Conservation (phyloP, 176 grass and related monocot genomes). For the Hordeum marinum region DNA sequence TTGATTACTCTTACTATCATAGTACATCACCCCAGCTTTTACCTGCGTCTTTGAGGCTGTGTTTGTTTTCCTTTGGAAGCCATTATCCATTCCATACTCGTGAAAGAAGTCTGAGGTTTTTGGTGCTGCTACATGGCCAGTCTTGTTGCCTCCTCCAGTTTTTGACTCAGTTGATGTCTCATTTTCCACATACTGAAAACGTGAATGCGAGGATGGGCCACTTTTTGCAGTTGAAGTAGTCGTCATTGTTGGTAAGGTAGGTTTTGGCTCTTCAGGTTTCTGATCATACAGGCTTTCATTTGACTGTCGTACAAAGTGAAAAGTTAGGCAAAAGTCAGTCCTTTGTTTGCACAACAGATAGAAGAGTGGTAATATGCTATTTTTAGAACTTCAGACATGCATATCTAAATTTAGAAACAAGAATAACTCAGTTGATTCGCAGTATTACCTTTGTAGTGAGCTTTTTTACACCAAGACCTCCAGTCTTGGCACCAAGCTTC, state of each 20-base stretch:
- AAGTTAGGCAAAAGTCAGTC: neutral
- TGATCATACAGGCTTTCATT: constrained; percentile 83
- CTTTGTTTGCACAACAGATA: neutral
- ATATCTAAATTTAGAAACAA: constrained; percentile 8
- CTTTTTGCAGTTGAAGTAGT: constrained; percentile 21
- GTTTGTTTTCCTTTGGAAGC: constrained; percentile 68
- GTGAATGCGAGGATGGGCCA: constrained; percentile 48
- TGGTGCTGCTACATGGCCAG: constrained; percentile 61
- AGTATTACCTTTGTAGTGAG: constrained; percentile 63
- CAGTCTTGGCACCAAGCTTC: constrained; percentile 67
- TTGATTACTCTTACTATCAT: neutral
- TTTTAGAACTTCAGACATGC: neutral
- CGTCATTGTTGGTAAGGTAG: constrained; percentile 35
- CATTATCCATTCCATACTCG: constrained; percentile 69
- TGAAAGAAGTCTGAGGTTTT: constrained; percentile 84
- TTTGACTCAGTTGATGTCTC: constrained; percentile 33
- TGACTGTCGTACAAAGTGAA: constrained; percentile 39
- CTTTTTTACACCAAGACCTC: constrained; percentile 77
- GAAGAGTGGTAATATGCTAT: neutral
- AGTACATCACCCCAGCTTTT: constrained; percentile 1
- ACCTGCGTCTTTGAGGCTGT: constrained; percentile 64
- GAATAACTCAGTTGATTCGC: neutral
- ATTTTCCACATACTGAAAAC: constrained; percentile 70
- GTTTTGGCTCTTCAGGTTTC: constrained; percentile 81
- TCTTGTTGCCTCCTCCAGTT: constrained; percentile 33